These are phyloP conservation scores for Wickerhamomyces subpelliculosus DNA, from an alignment of 805 yeast genomes.

Conservation along the genomic window DNA sequence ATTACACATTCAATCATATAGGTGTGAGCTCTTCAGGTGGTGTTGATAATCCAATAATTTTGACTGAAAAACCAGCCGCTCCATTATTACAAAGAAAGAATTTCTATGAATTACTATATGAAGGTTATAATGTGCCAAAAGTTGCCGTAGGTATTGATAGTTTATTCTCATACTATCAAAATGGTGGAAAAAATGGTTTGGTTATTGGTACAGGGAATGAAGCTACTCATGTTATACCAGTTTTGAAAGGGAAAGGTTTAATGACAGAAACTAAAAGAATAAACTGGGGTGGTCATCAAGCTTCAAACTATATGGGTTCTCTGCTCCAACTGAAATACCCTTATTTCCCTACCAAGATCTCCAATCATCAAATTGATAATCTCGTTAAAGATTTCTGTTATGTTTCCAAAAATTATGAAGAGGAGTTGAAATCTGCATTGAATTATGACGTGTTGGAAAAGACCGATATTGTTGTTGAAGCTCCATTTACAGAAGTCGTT, in stretches of 20 bases:
- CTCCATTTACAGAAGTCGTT: conserved; percentile 63
- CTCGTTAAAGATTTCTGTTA: conserved; percentile 75
- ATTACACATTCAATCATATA: conserved; percentile 74
- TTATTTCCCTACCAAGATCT: conserved; percentile 73
- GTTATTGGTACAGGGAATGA: conserved; percentile 81
- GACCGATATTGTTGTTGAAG: conserved; percentile 75
- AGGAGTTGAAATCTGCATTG: conserved; percentile 52
- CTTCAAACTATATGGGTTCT: conserved; percentile 55
- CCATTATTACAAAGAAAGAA: conserved; percentile 63
- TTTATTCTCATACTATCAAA: conserved; percentile 68
- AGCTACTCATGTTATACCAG: conserved; percentile 77
- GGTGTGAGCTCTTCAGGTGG: conserved; percentile 49
- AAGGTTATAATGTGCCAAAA: conserved; percentile 69
- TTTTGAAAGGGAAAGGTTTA: conserved; percentile 60
- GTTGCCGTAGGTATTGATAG: conserved; percentile 80
- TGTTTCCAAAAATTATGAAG: conserved; percentile 58
- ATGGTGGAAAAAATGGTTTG: conserved; percentile 56
- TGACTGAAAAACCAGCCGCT: conserved; percentile 73
- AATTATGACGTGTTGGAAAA: conserved; percentile 56
- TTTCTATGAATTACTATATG: conserved; percentile 80
- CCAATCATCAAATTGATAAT: conserved; percentile 54
- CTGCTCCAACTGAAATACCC: conserved; percentile 81
- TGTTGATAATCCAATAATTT: conserved; percentile 71
- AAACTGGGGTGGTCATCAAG: conserved; percentile 85
- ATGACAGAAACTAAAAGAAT: conserved; percentile 69